Evolutionary conservation across 345 rosid species (phyloP), one percentile per base, ranked within the genome.

Genomic region (Moricandia moricandioides): DNA sequence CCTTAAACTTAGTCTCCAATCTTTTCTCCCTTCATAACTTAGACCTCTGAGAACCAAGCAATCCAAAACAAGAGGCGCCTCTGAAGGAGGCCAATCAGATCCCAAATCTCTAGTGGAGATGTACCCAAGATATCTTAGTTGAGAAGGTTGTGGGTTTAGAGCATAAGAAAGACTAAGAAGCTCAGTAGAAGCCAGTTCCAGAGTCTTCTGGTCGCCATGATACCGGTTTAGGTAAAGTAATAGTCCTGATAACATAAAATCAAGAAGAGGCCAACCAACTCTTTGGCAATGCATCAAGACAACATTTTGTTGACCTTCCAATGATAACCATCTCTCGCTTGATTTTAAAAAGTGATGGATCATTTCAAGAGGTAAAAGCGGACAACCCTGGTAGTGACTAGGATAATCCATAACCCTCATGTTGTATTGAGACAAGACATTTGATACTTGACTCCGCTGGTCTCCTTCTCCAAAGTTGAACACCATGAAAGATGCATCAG

Each of bases 391-490:
- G 30, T 92, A 84, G 60, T 90, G 92, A 37, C 85, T 93, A 30
- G 99, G 97, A 81, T 95, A 95, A 61, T 95, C 97, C 96, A 92
- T 92, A 2, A 95, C 97, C 2, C 96, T 88, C 97, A 92, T 95
- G 83, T 85, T 91, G 52, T 89, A 90, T 70, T 82, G 88, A 54
- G 99, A 88, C 80, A 95, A 76, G 51, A 90, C 73, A 35, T 89
- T 92, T 2, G 91, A 90, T 73, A 90, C 79, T 81, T 86, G 96
- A 82, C 91, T 92, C 76, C 88, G 88, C 74, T 85, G 86, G 47
- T 90, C 97, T 73, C 93, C 97, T 80, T 88, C 97, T 82, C 91
- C 84, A 45, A 95, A 95, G 86, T 95, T 95, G 78, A 88, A 92
- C 69, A 89, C 99, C 97, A 89, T 95, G 86, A 91, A 91, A 21